Percentiles rank a stretch among this genome's conserved stretches.
These are phyloP conservation scores for Neopestalotiopsis rosae DNA, from an alignment of 2,329 filamentous ascomycete species.

Conservation along the genomic window DNA sequence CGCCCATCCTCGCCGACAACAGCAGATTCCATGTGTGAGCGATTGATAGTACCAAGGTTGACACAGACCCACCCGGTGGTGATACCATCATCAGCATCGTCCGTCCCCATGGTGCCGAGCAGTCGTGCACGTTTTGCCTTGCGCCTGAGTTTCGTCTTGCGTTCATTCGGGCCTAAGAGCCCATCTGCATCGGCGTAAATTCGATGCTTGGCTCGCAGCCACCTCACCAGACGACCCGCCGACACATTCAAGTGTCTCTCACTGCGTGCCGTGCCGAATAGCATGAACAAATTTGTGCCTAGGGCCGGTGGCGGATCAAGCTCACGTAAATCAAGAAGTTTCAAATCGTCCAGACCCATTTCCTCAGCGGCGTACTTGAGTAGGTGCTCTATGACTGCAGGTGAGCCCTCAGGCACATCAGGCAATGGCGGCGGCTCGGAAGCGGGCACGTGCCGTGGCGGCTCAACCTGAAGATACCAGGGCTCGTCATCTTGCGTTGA, in stretches of 20 bases:
- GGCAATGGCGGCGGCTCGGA: slow-evolving; percentile 54
- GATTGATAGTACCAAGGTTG: slow-evolving; percentile 76
- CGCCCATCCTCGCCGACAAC: slow-evolving; percentile 55
- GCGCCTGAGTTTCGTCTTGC: slow-evolving; percentile 84
- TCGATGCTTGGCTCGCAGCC: slow-evolving; percentile 75
- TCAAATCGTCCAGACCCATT: slow-evolving; percentile 83
- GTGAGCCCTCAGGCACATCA: slow-evolving; percentile 69
- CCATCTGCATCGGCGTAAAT: slow-evolving; percentile 84
- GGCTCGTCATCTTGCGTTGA: slow-evolving; percentile 36
- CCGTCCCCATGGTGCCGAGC: slow-evolving; percentile 70
- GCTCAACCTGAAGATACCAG: slow-evolving; percentile 86
- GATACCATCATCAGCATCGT: slow-evolving; percentile 79
- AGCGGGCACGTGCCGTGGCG: slow-evolving; percentile 55
- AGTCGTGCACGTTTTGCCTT: slow-evolving; percentile 83
- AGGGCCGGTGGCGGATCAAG: slow-evolving; percentile 88
- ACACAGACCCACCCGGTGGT: slow-evolving; percentile 97
- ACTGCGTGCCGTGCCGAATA: slow-evolving; percentile 88
- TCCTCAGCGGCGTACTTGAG: slow-evolving; percentile 82
- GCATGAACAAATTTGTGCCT: slow-evolving; percentile 88
- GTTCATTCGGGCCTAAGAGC: slow-evolving; percentile 84
- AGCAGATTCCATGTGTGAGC: slow-evolving; percentile 50
- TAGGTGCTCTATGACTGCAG: slow-evolving; percentile 72
- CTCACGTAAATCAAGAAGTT: slow-evolving; percentile 79
- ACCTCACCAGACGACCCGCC: slow-evolving; percentile 86
- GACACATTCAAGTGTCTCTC: slow-evolving; percentile 93